Conservation (phyloP, 2,329 filamentous ascomycete genomes). For the Hymenoscyphus linearis region DNA sequence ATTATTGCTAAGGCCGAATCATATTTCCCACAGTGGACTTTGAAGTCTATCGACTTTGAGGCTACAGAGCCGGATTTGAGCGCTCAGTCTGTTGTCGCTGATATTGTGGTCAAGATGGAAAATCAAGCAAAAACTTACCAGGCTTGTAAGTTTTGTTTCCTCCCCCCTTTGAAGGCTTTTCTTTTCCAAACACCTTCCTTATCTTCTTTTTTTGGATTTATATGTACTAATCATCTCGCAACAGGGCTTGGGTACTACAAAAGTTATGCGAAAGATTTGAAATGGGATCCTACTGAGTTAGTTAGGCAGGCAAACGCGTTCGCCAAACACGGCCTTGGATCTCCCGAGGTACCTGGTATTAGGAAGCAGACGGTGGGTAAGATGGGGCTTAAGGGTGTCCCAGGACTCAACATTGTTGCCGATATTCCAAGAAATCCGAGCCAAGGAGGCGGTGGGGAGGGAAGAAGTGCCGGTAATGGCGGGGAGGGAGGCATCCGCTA, state of each 20-base stretch:
- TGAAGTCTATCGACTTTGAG: slow-evolving; percentile 50
- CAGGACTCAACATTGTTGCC: slow-evolving; percentile 41
- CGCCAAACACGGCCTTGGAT: slow-evolving; percentile 41
- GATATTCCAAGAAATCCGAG: slow-evolving; percentile 27
- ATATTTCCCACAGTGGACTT: slow-evolving; percentile 45
- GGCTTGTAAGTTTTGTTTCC: slow-evolving; percentile 35
- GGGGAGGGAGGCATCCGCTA: neutral
- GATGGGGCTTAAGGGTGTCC: slow-evolving; percentile 49
- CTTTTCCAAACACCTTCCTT: neutral
- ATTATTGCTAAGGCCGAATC: slow-evolving; percentile 53
- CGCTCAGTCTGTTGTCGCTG: slow-evolving; percentile 35
- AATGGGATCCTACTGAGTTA: slow-evolving; percentile 32
- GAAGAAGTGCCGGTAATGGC: slow-evolving; percentile 9
- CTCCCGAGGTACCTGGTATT: slow-evolving; percentile 41
- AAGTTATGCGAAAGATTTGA: slow-evolving; percentile 38
- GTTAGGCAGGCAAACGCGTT: slow-evolving; percentile 46
- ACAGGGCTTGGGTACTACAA: slow-evolving; percentile 46
- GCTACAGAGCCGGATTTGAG: slow-evolving; percentile 42
- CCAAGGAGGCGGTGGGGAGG: slow-evolving; percentile 17
- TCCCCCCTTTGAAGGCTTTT: neutral
- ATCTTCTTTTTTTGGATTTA: neutral
- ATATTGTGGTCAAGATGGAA: slow-evolving; percentile 40
- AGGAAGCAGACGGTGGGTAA: slow-evolving; percentile 44
- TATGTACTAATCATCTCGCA: neutral
- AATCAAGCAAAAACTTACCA: slow-evolving; percentile 47